phyloP scores from a whole-genome alignment of 1,284 basidiomycete species.

The Singerocomus rubriflavus region DNA sequence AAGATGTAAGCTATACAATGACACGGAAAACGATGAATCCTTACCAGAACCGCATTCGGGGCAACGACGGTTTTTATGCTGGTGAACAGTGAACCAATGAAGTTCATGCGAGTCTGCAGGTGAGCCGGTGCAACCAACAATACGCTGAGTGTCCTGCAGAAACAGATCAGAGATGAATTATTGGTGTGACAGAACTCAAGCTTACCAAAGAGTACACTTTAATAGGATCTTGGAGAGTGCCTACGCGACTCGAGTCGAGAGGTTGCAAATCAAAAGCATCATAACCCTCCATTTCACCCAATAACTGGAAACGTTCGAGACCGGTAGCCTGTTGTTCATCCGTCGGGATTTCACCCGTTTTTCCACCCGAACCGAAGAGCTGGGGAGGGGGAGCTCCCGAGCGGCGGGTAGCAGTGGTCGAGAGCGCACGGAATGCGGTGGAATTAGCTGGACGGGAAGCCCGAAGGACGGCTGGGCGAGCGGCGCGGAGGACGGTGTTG shows the following conservation, averaged over 20 bases:
- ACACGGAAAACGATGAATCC: constrained; percentile 23
- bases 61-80: constrained; percentile 75
- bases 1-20: constrained; percentile 8
- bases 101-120: constrained; percentile 92
- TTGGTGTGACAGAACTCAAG: constrained; percentile 15
- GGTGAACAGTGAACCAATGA: constrained; percentile 74
- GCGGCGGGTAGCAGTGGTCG: constrained; percentile 50
- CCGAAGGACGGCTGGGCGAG: constrained; percentile 38
- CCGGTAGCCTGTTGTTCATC: constrained; percentile 93
- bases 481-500: constrained; percentile 37
- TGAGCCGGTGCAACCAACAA: constrained; percentile 88
- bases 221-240: constrained; percentile 87
- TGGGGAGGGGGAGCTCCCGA: constrained; percentile 61
- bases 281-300: constrained; percentile 86
- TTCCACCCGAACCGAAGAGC: constrained; percentile 72
- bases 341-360: constrained; percentile 77
- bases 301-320: constrained; percentile 91
- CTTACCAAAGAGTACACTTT: constrained; percentile 85
- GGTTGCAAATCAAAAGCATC: constrained; percentile 91
- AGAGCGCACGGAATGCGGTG: constrained; percentile 49
- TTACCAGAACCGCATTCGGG: constrained; percentile 86
- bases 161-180: background rate
- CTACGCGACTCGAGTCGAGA: constrained; percentile 82
- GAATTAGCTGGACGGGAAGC: constrained; percentile 34
- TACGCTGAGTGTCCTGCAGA: constrained; percentile 69